Conservation (phyloP, 2,329 filamentous ascomycete genomes). For the Clarireedia sp. region DNA sequence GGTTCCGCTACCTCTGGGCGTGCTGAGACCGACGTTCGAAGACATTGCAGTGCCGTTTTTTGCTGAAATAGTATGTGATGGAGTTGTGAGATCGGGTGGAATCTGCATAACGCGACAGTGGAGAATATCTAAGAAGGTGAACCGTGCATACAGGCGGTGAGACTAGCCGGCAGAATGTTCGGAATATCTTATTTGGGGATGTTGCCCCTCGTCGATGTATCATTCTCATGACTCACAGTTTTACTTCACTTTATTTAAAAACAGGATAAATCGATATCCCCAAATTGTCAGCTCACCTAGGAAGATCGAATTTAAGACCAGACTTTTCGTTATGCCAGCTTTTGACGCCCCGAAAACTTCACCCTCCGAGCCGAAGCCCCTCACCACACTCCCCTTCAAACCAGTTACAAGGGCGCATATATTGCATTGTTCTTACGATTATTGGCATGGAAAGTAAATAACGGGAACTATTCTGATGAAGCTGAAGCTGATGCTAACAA, state of each 20-base stretch:
- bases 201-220: constrained; percentile 12
- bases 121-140: not conserved
- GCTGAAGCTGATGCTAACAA: constrained; percentile 6
- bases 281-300: not conserved
- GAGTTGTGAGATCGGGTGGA: not conserved
- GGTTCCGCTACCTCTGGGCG: constrained; percentile 88
- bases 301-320: too few species aligned
- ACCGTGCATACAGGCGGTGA: not conserved
- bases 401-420: constrained; percentile 82
- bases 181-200: not conserved
- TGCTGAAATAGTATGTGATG: not conserved
- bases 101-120: not conserved
- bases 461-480: too few species aligned
- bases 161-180: not conserved
- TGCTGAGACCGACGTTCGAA: constrained; percentile 92
- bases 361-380: constrained; percentile 16
- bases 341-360: constrained; percentile 13
- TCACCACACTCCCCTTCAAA: constrained; percentile 58
- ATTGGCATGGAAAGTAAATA: constrained; percentile 71
- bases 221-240: not conserved
- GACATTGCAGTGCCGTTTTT: constrained; percentile 54
- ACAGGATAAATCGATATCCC: not conserved
- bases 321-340: constrained; percentile 20
- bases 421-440: constrained; percentile 87
- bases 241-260: not conserved